Evolutionary conservation across 2,329 filamentous ascomycete species (phyloP).

Genomic region (Nothopassalora personata): DNA sequence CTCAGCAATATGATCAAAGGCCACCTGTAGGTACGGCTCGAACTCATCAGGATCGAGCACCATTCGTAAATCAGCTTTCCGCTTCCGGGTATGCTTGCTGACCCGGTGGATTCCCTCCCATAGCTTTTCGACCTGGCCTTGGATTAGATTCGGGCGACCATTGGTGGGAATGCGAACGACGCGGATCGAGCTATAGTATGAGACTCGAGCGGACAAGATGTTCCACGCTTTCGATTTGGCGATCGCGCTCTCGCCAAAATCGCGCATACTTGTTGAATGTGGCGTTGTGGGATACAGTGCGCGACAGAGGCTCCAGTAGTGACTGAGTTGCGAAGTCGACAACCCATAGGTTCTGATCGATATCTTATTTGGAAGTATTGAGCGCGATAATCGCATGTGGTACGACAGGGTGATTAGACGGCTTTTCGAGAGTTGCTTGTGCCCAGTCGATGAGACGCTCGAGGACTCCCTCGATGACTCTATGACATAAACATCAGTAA

Average conservation of each 20-base stretch:
- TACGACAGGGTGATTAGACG: constrained; percentile 48
- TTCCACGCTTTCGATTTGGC: constrained; percentile 35
- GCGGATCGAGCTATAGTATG: constrained; percentile 44
- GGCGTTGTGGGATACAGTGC: constrained; percentile 32
- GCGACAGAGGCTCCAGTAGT: constrained; percentile 30
- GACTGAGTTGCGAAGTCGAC: constrained; percentile 36
- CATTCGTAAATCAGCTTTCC: constrained; percentile 42
- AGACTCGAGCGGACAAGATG: constrained; percentile 36
- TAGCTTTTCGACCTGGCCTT: constrained; percentile 42
- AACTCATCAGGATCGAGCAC: constrained; percentile 40
- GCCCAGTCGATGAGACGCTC: constrained; percentile 45
- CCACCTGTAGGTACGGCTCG: constrained; percentile 40
- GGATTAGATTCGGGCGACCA: constrained; percentile 41
- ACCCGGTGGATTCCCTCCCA: constrained; percentile 35
- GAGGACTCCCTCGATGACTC: constrained; percentile 41
- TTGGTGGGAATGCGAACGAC: constrained; percentile 44
- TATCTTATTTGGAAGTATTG: constrained; percentile 36
- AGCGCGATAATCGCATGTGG: constrained; percentile 50
- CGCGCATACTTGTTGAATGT: constrained; percentile 35
- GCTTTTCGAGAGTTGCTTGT: constrained; percentile 44
- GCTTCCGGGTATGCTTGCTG: constrained; percentile 33
- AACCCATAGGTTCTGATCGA: constrained; percentile 43
- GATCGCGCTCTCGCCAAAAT: constrained; percentile 36
- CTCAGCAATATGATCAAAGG: constrained; percentile 44
- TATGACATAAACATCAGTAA: constrained; percentile 16